Base-by-base conservation (phyloP, 495 filamentous ascomycete species). In the Podospora didyma region DNA sequence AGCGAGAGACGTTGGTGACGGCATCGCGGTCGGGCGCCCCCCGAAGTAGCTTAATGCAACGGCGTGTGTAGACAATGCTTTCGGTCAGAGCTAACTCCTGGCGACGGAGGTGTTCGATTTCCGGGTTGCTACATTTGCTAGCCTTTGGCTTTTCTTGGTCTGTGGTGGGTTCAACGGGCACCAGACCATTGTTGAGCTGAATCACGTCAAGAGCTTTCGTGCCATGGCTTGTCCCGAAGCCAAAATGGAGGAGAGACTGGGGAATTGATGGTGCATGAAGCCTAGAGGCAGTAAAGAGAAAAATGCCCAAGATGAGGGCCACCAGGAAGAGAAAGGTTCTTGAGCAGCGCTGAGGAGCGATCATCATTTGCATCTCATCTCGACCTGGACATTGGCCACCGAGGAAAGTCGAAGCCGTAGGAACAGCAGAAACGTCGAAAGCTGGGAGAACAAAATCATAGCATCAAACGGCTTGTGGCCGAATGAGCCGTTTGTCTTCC, bases 21-120 rank as follows among this genome's bases (percentile, higher is more conserved):
- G 49, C 52, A 20, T 69, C 57, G 23, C 69, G 65, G 53, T 72
- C 55, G 34, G 59, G 11, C 35, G 57, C 46, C 50, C 31, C 58
- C 21, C 54, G 59, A 22, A 65, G 16, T 1, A 73, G 70, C 28
- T 64, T 64, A 51, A 77, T 65, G 46, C 73, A 74, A 28, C 70
- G 69, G 7, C 72, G 70, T 7, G 59, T 60, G 63, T 74, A 75
- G 49, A 65, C 49, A 45, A 77, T 69, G 20, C 60, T 73, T 26
- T 69, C 62, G 34, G 67, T 71, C 22, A 77, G 52, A 39, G 51
- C 61, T 9, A 75, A 60, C 16, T 69, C 51, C 9, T 51, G 44
- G 16, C 52, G 45, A 16, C 60, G 67, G 41, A 73, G 60, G 47
- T 60, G 62, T 3, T 62, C 58, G 20, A 69, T 39, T 39, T 67